phyloP scores from a whole-genome alignment of 1,284 basidiomycete species.

The Ustilago sp. region DNA sequence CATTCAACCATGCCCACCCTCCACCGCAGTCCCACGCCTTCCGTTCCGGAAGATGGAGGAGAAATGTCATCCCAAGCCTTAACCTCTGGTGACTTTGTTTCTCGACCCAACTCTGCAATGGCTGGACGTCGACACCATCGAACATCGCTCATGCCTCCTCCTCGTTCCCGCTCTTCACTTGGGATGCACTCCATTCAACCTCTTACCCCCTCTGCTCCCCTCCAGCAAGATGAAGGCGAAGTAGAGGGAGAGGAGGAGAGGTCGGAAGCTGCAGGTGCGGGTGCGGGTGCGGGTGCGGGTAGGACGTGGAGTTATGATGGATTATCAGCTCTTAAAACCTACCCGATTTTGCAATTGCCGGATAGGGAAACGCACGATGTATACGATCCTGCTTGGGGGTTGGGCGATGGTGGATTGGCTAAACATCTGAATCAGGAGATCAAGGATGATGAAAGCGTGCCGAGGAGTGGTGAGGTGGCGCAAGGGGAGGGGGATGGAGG shows the following conservation, averaged over 20 bases:
- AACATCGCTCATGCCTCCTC: conserved; percentile 42
- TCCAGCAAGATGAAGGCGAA: conserved; percentile 8
- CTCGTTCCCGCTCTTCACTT: conserved; percentile 40
- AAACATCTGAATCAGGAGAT: conserved; percentile 16
- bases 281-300: conserved; percentile 12
- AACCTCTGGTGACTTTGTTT: conserved; percentile 41
- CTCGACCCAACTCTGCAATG: conserved; percentile 45
- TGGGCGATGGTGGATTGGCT: conserved; percentile 41
- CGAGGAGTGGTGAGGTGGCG: not conserved
- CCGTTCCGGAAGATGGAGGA: conserved; percentile 62
- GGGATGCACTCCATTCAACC: conserved; percentile 33
- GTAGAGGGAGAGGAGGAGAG: not conserved
- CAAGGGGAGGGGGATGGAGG: not conserved
- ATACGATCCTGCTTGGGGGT: conserved; percentile 57
- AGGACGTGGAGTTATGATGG: conserved; percentile 56
- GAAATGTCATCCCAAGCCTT: conserved; percentile 58
- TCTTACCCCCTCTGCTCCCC: not conserved
- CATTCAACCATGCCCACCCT: conserved; percentile 58
- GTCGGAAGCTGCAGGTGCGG: conserved; percentile 9
- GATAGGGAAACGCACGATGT: conserved; percentile 61
- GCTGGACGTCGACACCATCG: conserved; percentile 33
- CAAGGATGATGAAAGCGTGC: not conserved
- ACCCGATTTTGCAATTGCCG: conserved; percentile 58
- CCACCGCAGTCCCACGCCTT: conserved; percentile 54
- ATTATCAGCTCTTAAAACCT: conserved; percentile 55